Conservation (phyloP, 2,329 filamentous ascomycete species). For the Fusarium mundagurra region DNA sequence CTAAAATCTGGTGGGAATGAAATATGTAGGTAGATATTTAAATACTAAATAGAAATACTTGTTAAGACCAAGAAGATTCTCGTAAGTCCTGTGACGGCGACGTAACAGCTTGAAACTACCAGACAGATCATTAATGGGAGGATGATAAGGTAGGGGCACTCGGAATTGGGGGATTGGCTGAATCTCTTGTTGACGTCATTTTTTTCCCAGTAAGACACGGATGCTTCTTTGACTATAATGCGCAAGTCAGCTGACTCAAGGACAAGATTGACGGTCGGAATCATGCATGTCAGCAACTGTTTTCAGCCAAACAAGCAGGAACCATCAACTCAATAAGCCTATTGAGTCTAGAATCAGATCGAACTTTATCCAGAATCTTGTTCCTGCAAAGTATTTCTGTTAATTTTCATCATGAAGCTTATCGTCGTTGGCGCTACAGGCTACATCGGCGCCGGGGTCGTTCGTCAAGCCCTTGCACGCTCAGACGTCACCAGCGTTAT, state of each 20-base stretch:
- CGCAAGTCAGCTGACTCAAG: neutral
- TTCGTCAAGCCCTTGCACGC: neutral
- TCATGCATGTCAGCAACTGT: neutral
- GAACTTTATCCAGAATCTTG: neutral
- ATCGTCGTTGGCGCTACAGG: neutral
- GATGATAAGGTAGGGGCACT: neutral
- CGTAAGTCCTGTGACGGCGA: neutral
- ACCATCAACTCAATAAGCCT: neutral
- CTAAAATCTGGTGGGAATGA: neutral
- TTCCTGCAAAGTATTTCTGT: neutral
- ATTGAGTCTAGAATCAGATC: neutral
- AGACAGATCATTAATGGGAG: neutral
- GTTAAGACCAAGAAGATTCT: fast-evolving
- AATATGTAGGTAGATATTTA: neutral
- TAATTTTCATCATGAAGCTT: neutral
- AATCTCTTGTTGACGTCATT: neutral
- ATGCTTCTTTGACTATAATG: neutral
- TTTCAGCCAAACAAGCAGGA: neutral
- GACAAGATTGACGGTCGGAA: neutral
- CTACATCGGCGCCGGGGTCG: neutral
- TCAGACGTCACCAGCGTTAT: neutral
- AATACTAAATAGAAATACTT: neutral
- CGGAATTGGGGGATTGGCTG: neutral
- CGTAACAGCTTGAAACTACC: neutral
- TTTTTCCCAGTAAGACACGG: neutral